Evolutionary conservation across 2,329 filamentous ascomycete species (phyloP).

Genomic region (Akanthomyces uredinophilus): DNA sequence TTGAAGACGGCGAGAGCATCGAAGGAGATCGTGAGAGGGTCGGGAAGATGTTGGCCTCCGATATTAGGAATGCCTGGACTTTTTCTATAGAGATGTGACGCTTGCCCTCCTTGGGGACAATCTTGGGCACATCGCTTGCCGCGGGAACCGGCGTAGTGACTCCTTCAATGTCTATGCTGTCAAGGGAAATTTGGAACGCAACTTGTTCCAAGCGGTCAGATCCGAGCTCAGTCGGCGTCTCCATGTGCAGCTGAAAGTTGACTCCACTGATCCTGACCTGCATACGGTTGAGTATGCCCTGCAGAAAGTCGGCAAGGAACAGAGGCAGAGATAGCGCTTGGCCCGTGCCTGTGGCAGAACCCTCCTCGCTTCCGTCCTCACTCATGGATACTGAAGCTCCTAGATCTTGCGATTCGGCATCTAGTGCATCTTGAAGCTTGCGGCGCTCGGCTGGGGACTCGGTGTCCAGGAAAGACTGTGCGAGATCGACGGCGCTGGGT

Average conservation of each 20-base stretch:
- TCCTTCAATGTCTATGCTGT: slow-evolving; percentile 62
- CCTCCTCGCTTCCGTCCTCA: slow-evolving; percentile 59
- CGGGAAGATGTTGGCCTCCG: slow-evolving; percentile 62
- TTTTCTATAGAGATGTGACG: slow-evolving; percentile 58
- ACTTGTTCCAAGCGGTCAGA: slow-evolving; percentile 47
- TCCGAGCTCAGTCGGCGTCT: slow-evolving; percentile 46
- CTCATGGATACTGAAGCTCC: slow-evolving; percentile 56
- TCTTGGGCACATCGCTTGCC: slow-evolving; percentile 29
- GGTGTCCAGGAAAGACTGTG: slow-evolving; percentile 71
- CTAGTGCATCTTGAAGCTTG: slow-evolving; percentile 64
- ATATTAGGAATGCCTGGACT: slow-evolving; percentile 60
- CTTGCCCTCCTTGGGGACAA: slow-evolving; percentile 56
- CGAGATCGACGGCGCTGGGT: slow-evolving; percentile 67
- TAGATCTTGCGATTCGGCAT: slow-evolving; percentile 57
- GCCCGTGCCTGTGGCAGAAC: slow-evolving; percentile 61
- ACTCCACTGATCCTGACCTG: slow-evolving; percentile 63
- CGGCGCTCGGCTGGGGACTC: slow-evolving; percentile 61
- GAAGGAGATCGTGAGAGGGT: slow-evolving; percentile 53
- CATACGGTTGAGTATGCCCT: slow-evolving; percentile 67
- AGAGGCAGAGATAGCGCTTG: slow-evolving; percentile 62
- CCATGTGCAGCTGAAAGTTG: slow-evolving; percentile 59
- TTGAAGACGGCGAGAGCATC: slow-evolving; percentile 36
- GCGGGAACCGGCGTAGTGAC: slow-evolving; percentile 43
- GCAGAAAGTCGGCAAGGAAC: slow-evolving; percentile 67
- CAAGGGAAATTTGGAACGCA: slow-evolving; percentile 61